Conservation (phyloP, 225 moss, liverwort and hornwort genomes). For the Sphagnum contortum region DNA sequence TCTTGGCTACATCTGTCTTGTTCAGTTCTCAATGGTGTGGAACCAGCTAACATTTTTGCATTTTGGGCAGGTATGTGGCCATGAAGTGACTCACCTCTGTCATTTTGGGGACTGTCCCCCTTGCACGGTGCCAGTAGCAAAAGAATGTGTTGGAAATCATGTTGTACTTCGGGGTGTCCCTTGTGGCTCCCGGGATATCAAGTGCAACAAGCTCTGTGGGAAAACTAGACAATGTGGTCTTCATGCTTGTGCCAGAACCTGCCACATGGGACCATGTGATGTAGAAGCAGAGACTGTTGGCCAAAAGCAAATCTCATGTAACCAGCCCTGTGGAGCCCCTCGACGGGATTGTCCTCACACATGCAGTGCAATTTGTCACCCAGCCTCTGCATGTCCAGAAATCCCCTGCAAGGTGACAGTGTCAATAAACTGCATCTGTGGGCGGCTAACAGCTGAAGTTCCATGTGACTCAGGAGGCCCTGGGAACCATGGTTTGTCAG, state of each 20-base stretch:
- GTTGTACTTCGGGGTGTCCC: slow-evolving; percentile 78
- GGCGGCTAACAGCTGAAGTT: slow-evolving; percentile 74
- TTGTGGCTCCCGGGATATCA: slow-evolving; percentile 83
- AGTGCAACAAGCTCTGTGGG: slow-evolving; percentile 93
- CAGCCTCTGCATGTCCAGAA: slow-evolving; percentile 71
- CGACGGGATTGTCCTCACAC: slow-evolving; percentile 89
- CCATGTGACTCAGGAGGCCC: slow-evolving; percentile 78
- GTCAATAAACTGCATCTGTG: slow-evolving; percentile 68
- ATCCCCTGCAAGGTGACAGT: slow-evolving; percentile 73
- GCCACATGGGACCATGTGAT: slow-evolving; percentile 71
- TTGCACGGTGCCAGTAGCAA: slow-evolving; percentile 75
- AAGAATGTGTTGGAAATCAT: slow-evolving; percentile 92
- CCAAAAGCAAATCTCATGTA: slow-evolving; percentile 46
- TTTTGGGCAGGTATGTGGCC: slow-evolving; percentile 57
- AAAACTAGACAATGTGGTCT: slow-evolving; percentile 88
- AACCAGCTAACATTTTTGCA: too few species aligned
- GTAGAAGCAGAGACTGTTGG: slow-evolving; percentile 20
- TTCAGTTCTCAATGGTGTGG: too few species aligned
- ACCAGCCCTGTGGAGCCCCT: slow-evolving; percentile 86
- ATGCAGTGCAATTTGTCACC: slow-evolving; percentile 74
- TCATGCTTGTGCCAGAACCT: slow-evolving; percentile 73
- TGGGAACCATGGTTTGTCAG: slow-evolving; percentile 23
- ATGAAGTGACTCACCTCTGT: slow-evolving; percentile 81
- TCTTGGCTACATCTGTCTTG: too few species aligned
- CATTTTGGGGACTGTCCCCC: slow-evolving; percentile 97